These are phyloP conservation scores for Blastomyces parvus DNA, from an alignment of 2,329 filamentous ascomycete species.

Conservation along the genomic window DNA sequence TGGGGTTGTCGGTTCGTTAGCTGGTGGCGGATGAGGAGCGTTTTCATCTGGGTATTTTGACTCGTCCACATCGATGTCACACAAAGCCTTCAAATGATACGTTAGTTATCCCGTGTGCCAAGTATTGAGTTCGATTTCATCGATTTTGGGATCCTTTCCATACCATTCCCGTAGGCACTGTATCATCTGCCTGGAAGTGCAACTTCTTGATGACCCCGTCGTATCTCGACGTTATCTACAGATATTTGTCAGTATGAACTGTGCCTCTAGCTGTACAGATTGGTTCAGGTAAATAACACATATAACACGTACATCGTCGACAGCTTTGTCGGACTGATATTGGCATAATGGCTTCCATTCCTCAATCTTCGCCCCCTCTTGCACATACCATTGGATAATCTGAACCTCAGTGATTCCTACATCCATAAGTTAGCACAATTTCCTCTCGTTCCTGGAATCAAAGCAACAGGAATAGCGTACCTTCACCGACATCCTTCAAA, in stretches of 20 bases:
- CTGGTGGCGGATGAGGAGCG: slow-evolving; percentile 11
- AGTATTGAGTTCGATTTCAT: not conserved
- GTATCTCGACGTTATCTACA: slow-evolving; percentile 91
- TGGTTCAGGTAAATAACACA: slow-evolving; percentile 9
- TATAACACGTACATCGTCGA: slow-evolving; percentile 42
- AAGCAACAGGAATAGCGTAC: slow-evolving; percentile 23
- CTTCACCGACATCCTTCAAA: slow-evolving; percentile 37
- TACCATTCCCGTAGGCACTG: slow-evolving; percentile 80
- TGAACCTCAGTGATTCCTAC: slow-evolving; percentile 94
- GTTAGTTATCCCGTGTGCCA: not conserved
- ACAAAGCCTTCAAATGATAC: slow-evolving; percentile 53
- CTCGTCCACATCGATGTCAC: slow-evolving; percentile 88
- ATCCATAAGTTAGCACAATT: not conserved
- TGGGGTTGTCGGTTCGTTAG: slow-evolving; percentile 12
- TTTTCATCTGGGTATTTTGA: slow-evolving; percentile 56
- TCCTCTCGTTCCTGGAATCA: slow-evolving; percentile 1
- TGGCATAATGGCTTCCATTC: slow-evolving; percentile 98
- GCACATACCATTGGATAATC: slow-evolving; percentile 98
- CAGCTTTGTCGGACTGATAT: slow-evolving; percentile 95
- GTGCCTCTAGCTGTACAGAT: too few relatives aligned
- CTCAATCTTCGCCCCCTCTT: slow-evolving; percentile 88
- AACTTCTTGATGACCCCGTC: slow-evolving; percentile 93
- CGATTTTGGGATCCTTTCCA: not conserved
- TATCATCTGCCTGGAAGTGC: slow-evolving; percentile 90
- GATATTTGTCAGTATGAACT: not conserved